Evolutionary conservation across 164 flowering plant genomes (phyloP).

Genomic region (Aristolochia californica): DNA sequence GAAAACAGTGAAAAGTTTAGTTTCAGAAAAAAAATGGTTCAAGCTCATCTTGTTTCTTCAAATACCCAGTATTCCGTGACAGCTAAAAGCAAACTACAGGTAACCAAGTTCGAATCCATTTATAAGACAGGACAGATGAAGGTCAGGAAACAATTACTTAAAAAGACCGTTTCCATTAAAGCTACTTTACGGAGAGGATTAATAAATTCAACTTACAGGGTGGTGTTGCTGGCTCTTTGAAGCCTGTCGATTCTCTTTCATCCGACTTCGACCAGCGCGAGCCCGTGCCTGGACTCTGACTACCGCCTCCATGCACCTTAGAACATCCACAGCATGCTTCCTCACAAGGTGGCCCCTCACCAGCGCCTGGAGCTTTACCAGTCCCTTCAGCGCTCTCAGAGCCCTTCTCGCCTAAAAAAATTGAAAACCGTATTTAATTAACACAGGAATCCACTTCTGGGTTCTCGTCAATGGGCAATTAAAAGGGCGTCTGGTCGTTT

Average conservation of each 20-base stretch:
- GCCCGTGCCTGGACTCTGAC: conserved; percentile 77
- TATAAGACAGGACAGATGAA: no score
- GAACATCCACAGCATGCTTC: conserved; percentile 63
- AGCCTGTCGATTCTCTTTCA: background rate
- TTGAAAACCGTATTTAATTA: background rate
- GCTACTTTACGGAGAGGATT: no score
- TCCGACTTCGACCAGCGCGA: conserved; percentile 38
- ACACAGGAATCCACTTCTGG: background rate
- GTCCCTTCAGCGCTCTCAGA: conserved; percentile 67
- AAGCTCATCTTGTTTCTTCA: no score
- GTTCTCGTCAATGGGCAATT: no score
- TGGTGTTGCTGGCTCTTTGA: conserved; percentile 1
- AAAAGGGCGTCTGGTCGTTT: no score
- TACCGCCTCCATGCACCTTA: conserved; percentile 77
- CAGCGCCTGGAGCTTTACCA: conserved; percentile 88
- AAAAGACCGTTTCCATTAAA: no score
- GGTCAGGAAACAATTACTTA: no score
- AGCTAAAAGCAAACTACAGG: no score
- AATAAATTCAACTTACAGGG: conserved; percentile 1
- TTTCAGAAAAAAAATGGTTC: no score
- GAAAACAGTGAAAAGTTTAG: no score
- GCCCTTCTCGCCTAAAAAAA: conserved; percentile 81
- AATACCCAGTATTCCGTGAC: no score
- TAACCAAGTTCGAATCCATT: no score
- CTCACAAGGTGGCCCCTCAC: conserved; percentile 88